Evolutionary conservation across 768 basidiomycete genomes (phyloP), one percentile per base, ranked within the genome.

Genomic region (Dioszegia hungarica): DNA sequence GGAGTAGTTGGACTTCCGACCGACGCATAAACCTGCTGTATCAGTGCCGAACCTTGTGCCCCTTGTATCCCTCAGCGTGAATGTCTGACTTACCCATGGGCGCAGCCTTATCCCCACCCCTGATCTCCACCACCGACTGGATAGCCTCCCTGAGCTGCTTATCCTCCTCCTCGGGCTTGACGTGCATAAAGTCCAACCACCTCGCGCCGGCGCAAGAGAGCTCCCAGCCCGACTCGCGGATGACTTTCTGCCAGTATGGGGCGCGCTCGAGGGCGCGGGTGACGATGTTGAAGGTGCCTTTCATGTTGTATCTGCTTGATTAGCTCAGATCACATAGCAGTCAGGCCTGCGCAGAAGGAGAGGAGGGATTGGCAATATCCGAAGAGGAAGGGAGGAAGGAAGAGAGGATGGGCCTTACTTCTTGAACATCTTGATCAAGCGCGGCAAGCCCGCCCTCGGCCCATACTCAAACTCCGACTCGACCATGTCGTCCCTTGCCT

Each of bases 391-490:
- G 47, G 14, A 4, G 27, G 15, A n/a, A 5, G n/a, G 8, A 15
- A 5, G 45, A 47, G 3, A 28, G 2, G 28, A 20, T 25, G 27
- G 5, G 49, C 33, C 44, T 11, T 12, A 53, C 60, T 61, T 60
- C 19, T 60, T 54, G 54, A 67, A 64, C 28, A 68, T 59, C n/a
- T 54, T 46, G 17, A 66, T 25, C 17, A 66, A 45, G 25, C 69
- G 57, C 56, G 67, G 68, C 24, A 71, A 51, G 25, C 53, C 66
- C 11, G 62, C 69, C 1, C 70, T 54, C 0, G 67, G 47, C 2
- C 70, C 70, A 51, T 68, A 72, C 27, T 68, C 70, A 46, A 63
- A 68, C 31, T 57, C 56, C 2, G 56, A 57, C 39, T 57, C 56
- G 20, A 47, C 45, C 46, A 57, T 49, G 25, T 57, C 56, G 48